phyloP scores from a whole-genome alignment of 495 filamentous ascomycete genomes.

The Peziza echinospora region DNA sequence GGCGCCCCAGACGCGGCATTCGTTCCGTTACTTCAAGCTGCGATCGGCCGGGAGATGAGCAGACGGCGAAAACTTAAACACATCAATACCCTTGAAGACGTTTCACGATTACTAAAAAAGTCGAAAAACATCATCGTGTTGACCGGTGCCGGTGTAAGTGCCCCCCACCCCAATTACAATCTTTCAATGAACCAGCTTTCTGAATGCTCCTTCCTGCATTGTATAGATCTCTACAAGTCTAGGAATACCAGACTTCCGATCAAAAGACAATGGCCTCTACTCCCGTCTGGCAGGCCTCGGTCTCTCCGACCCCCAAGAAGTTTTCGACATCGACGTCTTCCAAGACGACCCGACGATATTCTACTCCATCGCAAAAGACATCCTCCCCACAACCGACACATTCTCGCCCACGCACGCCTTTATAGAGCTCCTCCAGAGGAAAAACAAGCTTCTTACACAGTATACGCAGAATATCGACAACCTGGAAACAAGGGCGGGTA shows the following conservation, averaged over 20 bases:
- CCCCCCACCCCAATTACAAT: too few relatives aligned
- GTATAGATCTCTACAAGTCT: conserved; percentile 60
- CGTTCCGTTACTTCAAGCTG: conserved; percentile 42
- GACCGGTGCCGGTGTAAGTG: conserved; percentile 63
- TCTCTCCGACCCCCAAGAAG: conserved; percentile 73
- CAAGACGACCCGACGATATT: conserved; percentile 73
- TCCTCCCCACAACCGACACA: conserved; percentile 51
- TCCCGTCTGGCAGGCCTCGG: conserved; percentile 51
- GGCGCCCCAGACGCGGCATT: conserved; percentile 48
- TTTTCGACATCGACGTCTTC: conserved; percentile 79
- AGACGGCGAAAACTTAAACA: conserved; percentile 58
- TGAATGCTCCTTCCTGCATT: background rate
- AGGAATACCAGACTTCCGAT: conserved; percentile 79
- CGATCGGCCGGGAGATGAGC: conserved; percentile 59
- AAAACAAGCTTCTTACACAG: conserved; percentile 79
- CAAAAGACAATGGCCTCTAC: conserved; percentile 69
- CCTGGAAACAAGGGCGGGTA: conserved; percentile 73
- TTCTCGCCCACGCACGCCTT: conserved; percentile 86
- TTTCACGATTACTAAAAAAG: conserved; percentile 48
- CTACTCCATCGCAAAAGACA: conserved; percentile 78
- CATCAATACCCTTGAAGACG: conserved; percentile 78
- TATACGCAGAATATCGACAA: conserved; percentile 99
- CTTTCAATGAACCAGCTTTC: background rate
- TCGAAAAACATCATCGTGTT: conserved; percentile 75
- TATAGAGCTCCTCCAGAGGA: conserved; percentile 79